Base-by-base conservation (phyloP, 139 green algal genomes). In the Tetraselmis striata region DNA sequence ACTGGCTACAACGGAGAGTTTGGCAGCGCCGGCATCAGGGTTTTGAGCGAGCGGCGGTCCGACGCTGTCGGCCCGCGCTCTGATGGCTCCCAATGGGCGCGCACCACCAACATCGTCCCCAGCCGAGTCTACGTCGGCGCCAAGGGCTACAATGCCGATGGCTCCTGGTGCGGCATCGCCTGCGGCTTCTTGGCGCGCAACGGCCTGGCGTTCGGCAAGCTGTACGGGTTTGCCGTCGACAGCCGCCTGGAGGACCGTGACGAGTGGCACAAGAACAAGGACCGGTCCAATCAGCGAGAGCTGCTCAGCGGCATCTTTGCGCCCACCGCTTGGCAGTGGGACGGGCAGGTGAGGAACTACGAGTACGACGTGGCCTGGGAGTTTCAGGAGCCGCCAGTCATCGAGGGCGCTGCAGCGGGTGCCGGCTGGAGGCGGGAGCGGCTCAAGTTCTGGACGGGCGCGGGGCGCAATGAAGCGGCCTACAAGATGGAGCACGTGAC, bases 1-100 rank as follows among this genome's bases (percentile, higher is more conserved):
- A 80, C 81, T 1, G 81, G 81, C 74, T 84, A 84, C 81, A 84
- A 84, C 75, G 81, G 81, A 18, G 75, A 76, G 74, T 80, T 80
- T 30, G 81, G 81, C 11, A 75, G 75, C 2, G 30, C 74, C 30
- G 32, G 26, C 80, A 28, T 22, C 24, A 18, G 22, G 59, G 31
- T 59, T 58, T 28, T 1, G 28, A 75, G 2, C 29, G 58, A 78
- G 26, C 67, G 81, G 24, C n/a, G n/a, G n/a, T 80, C 26, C 28
- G 81, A 80, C 74, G 45, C 2, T 1, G 25, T 31, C 1, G 26
- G 27, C 32, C 1, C 77, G 81, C 81, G 74, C 77, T 27, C 22
- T 2, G 77, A 80, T 28, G 77, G 77, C 0, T 30, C 11, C 22
- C 22, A 26, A 5, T 80, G 75, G 75, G 81, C 32, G 23, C 74